A percentile compares a stretch with the other conserved stretches of the same genome.
Conservation (phyloP, 2,329 filamentous ascomycete species). For the Metarhizium sp. region DNA sequence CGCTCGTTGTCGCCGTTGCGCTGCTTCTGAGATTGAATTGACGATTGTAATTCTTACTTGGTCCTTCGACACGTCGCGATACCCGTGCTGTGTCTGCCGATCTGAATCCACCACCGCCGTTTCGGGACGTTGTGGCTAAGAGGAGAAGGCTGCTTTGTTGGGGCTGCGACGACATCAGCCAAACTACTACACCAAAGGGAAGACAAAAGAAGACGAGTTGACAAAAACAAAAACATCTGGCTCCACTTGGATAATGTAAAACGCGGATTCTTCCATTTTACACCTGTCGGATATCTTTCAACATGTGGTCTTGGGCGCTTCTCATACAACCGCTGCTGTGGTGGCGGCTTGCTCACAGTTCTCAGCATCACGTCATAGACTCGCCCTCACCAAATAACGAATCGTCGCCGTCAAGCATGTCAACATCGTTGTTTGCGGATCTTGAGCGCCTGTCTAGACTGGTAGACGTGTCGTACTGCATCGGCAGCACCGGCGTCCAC, state of each 20-base stretch:
- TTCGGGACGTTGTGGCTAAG: background rate
- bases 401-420: slow-evolving; percentile 29
- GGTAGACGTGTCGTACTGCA: slow-evolving; percentile 91
- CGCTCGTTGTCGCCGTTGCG: background rate
- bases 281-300: background rate
- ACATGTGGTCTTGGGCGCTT: background rate
- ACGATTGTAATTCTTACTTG: background rate
- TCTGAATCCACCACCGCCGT: background rate
- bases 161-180: background rate
- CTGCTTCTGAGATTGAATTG: background rate
- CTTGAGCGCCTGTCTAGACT: slow-evolving; percentile 84
- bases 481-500: slow-evolving; percentile 71
- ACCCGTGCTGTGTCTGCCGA: background rate
- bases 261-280: background rate
- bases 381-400: background rate
- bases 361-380: background rate
- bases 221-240: background rate
- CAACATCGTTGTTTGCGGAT: slow-evolving; percentile 60
- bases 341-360: background rate
- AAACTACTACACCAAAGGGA: background rate
- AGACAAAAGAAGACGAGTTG: background rate
- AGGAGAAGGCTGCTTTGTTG: background rate
- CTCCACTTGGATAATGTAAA: background rate
- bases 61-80: background rate
- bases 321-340: background rate